phyloP scores from a whole-genome alignment of 257 asterid species.

The Fraxinus cuspidata region DNA sequence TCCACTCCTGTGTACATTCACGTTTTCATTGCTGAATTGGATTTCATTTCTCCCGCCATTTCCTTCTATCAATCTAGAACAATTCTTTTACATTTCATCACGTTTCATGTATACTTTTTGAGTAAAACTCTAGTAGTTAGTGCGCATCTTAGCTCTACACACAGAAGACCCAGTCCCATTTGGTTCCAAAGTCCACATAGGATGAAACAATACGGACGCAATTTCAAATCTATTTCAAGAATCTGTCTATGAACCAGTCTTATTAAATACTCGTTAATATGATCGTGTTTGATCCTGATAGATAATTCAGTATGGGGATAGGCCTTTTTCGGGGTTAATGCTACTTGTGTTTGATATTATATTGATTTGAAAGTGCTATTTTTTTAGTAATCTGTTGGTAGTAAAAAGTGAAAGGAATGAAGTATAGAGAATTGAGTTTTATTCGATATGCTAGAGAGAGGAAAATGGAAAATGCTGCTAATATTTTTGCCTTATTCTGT shows the following conservation, averaged over 20 bases:
- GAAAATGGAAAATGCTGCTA: too few species aligned
- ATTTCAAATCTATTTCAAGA: neutral
- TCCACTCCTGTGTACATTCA: too few species aligned
- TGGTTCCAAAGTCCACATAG: neutral
- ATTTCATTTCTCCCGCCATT: too few species aligned
- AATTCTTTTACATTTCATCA: too few species aligned
- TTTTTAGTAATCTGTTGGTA: neutral
- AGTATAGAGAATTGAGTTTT: neutral
- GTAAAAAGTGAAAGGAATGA: neutral
- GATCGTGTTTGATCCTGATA: conserved; percentile 5
- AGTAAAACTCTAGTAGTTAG: neutral
- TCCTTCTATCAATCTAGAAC: too few species aligned
- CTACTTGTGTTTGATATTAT: neutral
- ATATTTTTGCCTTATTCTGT: too few species aligned
- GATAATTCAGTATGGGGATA: neutral
- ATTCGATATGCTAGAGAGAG: too few species aligned
- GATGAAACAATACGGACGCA: neutral
- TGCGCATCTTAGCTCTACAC: neutral
- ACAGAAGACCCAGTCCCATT: neutral
- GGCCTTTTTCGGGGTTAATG: neutral
- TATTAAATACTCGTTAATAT: neutral
- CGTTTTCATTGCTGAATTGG: too few species aligned
- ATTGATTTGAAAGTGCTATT: neutral
- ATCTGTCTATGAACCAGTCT: neutral
- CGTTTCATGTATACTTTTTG: too few species aligned